Evolutionary conservation across 225 moss, liverwort and hornwort genomes (phyloP).

Genomic region (Sphagnum tenellum): DNA sequence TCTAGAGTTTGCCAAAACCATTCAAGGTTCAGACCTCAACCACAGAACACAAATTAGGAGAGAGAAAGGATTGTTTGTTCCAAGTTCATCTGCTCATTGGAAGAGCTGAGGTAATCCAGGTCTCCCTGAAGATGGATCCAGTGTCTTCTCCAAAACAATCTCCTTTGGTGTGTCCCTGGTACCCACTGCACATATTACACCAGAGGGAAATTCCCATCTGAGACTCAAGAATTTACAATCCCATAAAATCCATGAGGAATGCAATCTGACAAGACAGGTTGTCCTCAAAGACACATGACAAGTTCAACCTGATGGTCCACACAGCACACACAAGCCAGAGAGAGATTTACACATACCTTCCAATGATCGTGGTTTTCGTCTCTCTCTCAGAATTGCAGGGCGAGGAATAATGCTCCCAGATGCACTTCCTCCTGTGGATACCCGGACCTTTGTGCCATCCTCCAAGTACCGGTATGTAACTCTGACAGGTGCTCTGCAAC

Average conservation of each 20-base stretch:
- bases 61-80: too few species aligned
- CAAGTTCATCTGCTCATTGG: constrained; percentile 8
- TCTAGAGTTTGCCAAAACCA: too few species aligned
- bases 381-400: constrained; percentile 71
- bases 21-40: too few species aligned
- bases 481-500: constrained; percentile 70
- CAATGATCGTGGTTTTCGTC: constrained; percentile 59
- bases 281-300: too few species aligned
- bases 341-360: constrained; percentile 16
- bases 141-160: constrained; percentile 60
- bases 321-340: background rate
- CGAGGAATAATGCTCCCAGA: constrained; percentile 86
- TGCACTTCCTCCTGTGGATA: constrained; percentile 81
- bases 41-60: too few species aligned
- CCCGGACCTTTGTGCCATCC: constrained; percentile 88
- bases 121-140: constrained; percentile 33
- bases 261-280: too few species aligned
- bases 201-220: background rate
- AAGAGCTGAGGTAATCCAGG: constrained; percentile 47
- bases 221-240: background rate
- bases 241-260: background rate
- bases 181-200: constrained; percentile 35
- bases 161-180: constrained; percentile 74
- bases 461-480: constrained; percentile 80
- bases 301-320: too few species aligned